Evolutionary conservation across 2,329 filamentous ascomycete genomes (phyloP).

Genomic region (Annulohypoxylon truncatum): DNA sequence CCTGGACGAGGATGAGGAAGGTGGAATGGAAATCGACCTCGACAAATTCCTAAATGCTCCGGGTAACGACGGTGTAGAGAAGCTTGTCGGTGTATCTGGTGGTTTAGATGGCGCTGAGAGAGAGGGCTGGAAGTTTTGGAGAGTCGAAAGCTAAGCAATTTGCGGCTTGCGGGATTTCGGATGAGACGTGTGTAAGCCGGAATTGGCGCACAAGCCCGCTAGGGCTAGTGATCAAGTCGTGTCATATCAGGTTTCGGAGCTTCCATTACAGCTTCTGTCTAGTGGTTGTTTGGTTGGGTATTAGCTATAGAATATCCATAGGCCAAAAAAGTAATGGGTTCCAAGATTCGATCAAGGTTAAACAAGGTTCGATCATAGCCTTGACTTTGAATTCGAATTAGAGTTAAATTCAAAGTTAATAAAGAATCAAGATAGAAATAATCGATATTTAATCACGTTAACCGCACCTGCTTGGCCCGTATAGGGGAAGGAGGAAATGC

Average conservation of each 20-base stretch:
- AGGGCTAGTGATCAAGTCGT: not conserved
- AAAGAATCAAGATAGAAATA: not conserved
- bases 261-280: constrained; percentile 4
- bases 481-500: not conserved
- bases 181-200: not conserved
- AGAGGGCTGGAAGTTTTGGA: constrained; percentile 91
- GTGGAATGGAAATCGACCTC: constrained; percentile 91
- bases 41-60: constrained; percentile 85
- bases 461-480: not conserved
- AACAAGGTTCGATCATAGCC: not conserved
- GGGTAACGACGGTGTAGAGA: constrained; percentile 86
- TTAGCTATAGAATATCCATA: constrained; percentile 7
- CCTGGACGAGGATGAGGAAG: constrained; percentile 78
- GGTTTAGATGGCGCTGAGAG: constrained; percentile 68
- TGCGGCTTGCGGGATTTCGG: not conserved
- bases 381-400: not conserved
- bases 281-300: constrained; percentile 4
- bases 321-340: not conserved
- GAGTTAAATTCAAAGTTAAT: constrained; percentile 3
- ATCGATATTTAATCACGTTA: not conserved
- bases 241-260: not conserved
- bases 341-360: not conserved
- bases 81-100: constrained; percentile 82
- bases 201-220: not conserved
- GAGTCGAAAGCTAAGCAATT: constrained; percentile 62